Evolutionary conservation across 306 rosid genomes (phyloP), one percentile per base, ranked within the genome.

Genomic region (Trichosanthes truncata): DNA sequence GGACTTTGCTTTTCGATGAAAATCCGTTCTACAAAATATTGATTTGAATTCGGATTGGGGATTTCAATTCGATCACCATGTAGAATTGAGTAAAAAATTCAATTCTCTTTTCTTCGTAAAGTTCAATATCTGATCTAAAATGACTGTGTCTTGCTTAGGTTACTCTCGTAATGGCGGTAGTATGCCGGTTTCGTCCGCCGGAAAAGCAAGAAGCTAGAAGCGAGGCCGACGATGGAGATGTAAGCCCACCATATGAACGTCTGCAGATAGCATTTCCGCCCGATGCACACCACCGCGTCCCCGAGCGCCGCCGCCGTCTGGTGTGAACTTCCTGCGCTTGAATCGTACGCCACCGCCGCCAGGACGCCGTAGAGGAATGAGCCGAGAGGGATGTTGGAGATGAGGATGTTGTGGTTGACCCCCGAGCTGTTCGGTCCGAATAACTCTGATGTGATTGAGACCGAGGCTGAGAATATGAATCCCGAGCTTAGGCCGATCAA

Each of bases 381-480:
- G 36, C 99, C 99, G 9, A 95, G 80, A 45, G 99, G 97, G 82
- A 95, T 95, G 56, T 95, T 95, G 31, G 97, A 93, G 68, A 95
- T 91, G 78, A 93, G 89, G 48, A 93, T 90, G 90, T 93, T 95
- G 93, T 93, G 97, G 80, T 93, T 95, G 12, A 95, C 97, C 12
- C 97, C 88, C 55, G 90, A 78, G 65, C 83, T 88, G 87, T 90
- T 87, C 0, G 99, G 96, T 53, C 99, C 99, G 84, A 95, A 95
- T 4, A 95, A 85, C 85, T 95, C 99, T 0, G 99, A 89, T 11
- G 99, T 95, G 38, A 95, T 74, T 12, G 99, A 94, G 46, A 95
- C 97, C 3, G 99, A 97, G 8, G 97, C 97, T 4, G 99, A 93
- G 55, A 93, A 95, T 78, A 95, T 90, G 87, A 93, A 93, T 9